Conservation (phyloP, 345 rosid genomes). For the Physaria fendleri region DNA sequence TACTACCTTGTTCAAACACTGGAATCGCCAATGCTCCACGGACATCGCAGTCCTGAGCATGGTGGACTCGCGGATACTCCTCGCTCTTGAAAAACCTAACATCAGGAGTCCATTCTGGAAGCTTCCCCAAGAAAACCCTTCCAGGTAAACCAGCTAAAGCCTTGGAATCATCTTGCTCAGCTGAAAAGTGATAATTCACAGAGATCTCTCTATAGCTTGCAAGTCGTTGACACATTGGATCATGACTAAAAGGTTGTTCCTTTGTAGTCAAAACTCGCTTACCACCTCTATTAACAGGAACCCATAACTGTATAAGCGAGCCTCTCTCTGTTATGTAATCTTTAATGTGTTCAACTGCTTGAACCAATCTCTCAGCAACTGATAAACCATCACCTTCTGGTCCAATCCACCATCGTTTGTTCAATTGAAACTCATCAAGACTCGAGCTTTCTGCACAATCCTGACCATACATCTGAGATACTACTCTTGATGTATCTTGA, state of each 20-base stretch:
- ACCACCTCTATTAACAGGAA: conserved; percentile 70
- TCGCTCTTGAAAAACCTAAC: conserved; percentile 81
- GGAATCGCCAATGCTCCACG: conserved; percentile 91
- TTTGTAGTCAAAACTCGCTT: conserved; percentile 53
- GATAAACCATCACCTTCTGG: conserved; percentile 43
- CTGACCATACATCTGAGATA: conserved; percentile 28
- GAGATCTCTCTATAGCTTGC: conserved; percentile 76
- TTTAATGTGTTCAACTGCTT: conserved; percentile 56
- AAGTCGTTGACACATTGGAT: conserved; percentile 48
- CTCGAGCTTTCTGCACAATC: conserved; percentile 32
- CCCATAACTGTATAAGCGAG: conserved; percentile 78
- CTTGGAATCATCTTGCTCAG: conserved; percentile 58
- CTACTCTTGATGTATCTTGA: conserved; percentile 20
- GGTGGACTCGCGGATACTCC: conserved; percentile 65
- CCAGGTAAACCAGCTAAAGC: conserved; percentile 70
- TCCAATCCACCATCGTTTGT: conserved; percentile 71
- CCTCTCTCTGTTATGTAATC: conserved; percentile 55
- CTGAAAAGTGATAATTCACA: conserved; percentile 61
- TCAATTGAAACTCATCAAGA: conserved; percentile 28
- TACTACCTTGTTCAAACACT: conserved; percentile 78
- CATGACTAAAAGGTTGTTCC: conserved; percentile 66
- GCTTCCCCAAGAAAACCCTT: conserved; percentile 71
- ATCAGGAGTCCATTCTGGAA: conserved; percentile 98
- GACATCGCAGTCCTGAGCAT: conserved; percentile 70
- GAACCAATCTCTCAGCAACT: conserved; percentile 60